These are phyloP conservation scores for Xylariaceae sp. DNA, from an alignment of 2,329 filamentous ascomycete genomes.

Conservation along the genomic window DNA sequence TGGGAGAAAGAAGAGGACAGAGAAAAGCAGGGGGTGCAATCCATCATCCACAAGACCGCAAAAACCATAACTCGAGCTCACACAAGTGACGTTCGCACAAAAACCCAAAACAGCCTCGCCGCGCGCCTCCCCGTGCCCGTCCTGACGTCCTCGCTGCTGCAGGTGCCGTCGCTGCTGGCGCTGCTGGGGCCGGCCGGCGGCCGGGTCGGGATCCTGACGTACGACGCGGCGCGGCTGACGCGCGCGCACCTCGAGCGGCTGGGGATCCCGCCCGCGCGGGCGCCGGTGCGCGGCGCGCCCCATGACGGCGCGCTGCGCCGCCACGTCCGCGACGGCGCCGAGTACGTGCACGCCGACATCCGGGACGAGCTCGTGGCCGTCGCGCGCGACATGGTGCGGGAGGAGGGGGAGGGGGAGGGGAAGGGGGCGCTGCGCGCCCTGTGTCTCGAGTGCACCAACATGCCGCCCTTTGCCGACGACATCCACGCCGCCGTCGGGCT, in stretches of 20 bases:
- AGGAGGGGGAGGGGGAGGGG: constrained; percentile 8
- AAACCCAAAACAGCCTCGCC: constrained; percentile 23
- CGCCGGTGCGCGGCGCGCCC: constrained; percentile 9
- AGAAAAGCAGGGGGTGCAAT: too few relatives aligned
- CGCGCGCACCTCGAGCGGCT: constrained; percentile 14
- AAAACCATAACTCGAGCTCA: too few relatives aligned
- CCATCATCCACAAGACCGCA: too few relatives aligned
- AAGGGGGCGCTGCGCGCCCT: constrained; percentile 17
- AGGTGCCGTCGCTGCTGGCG: constrained; percentile 25
- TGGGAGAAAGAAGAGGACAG: too few relatives aligned
- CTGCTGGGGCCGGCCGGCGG: constrained; percentile 16
- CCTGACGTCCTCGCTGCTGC: constrained; percentile 28
- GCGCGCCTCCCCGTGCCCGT: constrained; percentile 27
- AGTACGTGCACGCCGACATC: constrained; percentile 13
- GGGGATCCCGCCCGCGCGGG: constrained; percentile 12
- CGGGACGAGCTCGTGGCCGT: constrained; percentile 15
- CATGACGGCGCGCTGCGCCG: constrained; percentile 12
- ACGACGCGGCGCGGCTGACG: constrained; percentile 19
- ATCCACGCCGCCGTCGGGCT: constrained; percentile 22
- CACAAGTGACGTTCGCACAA: too few relatives aligned
- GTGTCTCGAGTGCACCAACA: constrained; percentile 29
- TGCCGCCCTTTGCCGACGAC: constrained; percentile 26
- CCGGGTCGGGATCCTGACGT: constrained; percentile 26
- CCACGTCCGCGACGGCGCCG: constrained; percentile 9
- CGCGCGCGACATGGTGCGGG: constrained; percentile 8